Conservation (phyloP, 2,329 filamentous ascomycete species). For the Stagonosporopsis chrysanthemi region DNA sequence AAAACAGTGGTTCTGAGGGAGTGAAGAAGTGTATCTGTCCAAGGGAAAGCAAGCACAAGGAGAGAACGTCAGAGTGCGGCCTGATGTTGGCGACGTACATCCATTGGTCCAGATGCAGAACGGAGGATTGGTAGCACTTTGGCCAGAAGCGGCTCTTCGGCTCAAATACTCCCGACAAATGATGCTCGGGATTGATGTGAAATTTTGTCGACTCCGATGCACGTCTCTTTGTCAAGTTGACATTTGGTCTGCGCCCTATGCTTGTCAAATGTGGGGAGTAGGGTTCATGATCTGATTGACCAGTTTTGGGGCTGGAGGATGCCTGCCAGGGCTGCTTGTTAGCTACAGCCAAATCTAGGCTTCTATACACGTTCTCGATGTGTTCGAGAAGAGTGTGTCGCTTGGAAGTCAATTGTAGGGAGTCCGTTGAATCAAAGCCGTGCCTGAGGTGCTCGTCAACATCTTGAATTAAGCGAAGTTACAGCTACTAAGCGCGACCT, state of each 20-base stretch:
- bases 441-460: too few relatives aligned
- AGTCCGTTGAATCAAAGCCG: too few relatives aligned
- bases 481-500: too few relatives aligned
- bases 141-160: not conserved
- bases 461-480: too few relatives aligned
- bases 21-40: too few relatives aligned
- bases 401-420: not conserved
- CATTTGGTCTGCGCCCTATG: conserved; percentile 10
- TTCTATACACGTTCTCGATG: not conserved
- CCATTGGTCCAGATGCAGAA: too few relatives aligned
- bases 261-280: conserved; percentile 10
- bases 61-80: too few relatives aligned
- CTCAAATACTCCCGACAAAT: not conserved
- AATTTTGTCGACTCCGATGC: not conserved
- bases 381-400: not conserved
- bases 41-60: too few relatives aligned
- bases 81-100: too few relatives aligned
- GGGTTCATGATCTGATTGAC: not conserved
- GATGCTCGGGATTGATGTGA: not conserved
- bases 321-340: not conserved
- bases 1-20: too few relatives aligned
- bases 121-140: too few relatives aligned
- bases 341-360: not conserved
- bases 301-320: not conserved
- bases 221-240: conserved; percentile 10